Conservation (phyloP, 139 green algal genomes). For the Chlamydomonas sp. region DNA sequence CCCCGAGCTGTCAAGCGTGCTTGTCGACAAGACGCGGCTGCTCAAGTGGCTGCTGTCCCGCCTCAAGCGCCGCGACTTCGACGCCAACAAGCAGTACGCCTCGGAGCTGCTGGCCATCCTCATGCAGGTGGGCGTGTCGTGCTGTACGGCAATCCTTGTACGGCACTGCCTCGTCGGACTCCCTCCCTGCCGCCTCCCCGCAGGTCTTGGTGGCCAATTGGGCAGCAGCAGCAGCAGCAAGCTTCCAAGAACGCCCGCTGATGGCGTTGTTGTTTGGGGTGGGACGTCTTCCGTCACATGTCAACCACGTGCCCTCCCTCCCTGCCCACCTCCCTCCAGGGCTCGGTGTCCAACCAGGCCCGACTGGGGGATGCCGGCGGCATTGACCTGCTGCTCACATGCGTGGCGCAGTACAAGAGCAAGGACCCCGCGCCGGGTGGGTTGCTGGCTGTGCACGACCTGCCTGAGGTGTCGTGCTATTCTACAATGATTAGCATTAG, state of each 20-base stretch:
- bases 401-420: conserved; percentile 77
- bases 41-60: conserved; percentile 91
- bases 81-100: conserved; percentile 55
- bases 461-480: background rate
- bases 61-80: conserved; percentile 73
- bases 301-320: background rate
- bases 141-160: no score
- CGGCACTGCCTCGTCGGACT: no score
- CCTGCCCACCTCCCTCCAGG: background rate
- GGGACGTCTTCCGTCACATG: no score
- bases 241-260: no score
- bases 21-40: conserved; percentile 61
- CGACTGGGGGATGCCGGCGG: conserved; percentile 72
- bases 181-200: no score
- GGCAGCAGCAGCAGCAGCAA: no score
- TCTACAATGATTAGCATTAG: background rate
- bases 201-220: no score
- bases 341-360: conserved; percentile 68
- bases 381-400: conserved; percentile 86
- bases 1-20: background rate
- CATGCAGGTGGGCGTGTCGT: conserved; percentile 67
- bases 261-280: no score
- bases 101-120: conserved; percentile 92
- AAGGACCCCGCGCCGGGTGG: conserved; percentile 43
- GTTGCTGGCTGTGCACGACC: background rate